These are phyloP conservation scores for Thalassiosira sp. DNA, from an alignment of 352 stramenopile species.

Conservation along the genomic window DNA sequence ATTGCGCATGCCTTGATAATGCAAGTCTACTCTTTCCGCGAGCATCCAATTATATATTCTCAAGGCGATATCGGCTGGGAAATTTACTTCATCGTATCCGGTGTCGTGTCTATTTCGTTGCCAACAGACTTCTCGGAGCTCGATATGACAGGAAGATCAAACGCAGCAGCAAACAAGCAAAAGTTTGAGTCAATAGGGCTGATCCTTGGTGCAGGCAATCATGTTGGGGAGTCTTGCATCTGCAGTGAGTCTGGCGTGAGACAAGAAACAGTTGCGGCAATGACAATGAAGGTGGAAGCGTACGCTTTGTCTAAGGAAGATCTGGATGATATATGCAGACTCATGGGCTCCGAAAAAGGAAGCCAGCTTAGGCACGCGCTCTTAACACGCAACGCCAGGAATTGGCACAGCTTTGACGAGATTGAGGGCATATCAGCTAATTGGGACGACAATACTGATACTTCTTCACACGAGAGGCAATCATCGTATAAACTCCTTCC, in stretches of 20 bases:
- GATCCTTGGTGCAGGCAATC: constrained; percentile 56
- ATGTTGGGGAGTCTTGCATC: constrained; percentile 73
- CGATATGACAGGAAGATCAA: constrained; percentile 46
- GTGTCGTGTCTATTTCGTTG: constrained; percentile 60
- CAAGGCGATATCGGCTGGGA: constrained; percentile 76
- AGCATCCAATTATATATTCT: constrained; percentile 64
- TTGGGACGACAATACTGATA: constrained; percentile 10
- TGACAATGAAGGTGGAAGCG: constrained; percentile 40
- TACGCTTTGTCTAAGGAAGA: constrained; percentile 58
- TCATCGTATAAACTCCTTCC: neutral
- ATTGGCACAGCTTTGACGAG: constrained; percentile 55
- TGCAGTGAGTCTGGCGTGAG: constrained; percentile 62
- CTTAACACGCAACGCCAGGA: constrained; percentile 47
- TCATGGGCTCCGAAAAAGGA: constrained; percentile 42
- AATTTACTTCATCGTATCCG: constrained; percentile 76
- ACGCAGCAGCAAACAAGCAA: constrained; percentile 28
- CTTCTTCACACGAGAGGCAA: constrained; percentile 9
- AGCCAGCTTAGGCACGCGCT: constrained; percentile 31
- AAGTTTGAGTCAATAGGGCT: constrained; percentile 60
- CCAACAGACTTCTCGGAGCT: constrained; percentile 62
- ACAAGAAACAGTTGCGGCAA: constrained; percentile 56
- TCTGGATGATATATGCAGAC: constrained; percentile 50
- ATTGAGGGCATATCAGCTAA: constrained; percentile 5
- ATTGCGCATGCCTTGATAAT: constrained; percentile 58
- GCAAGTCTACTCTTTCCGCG: constrained; percentile 51